Evolutionary conservation across 805 yeast species (phyloP), one percentile per base, ranked within the genome.

Genomic region (Nakazawaea holstii): DNA sequence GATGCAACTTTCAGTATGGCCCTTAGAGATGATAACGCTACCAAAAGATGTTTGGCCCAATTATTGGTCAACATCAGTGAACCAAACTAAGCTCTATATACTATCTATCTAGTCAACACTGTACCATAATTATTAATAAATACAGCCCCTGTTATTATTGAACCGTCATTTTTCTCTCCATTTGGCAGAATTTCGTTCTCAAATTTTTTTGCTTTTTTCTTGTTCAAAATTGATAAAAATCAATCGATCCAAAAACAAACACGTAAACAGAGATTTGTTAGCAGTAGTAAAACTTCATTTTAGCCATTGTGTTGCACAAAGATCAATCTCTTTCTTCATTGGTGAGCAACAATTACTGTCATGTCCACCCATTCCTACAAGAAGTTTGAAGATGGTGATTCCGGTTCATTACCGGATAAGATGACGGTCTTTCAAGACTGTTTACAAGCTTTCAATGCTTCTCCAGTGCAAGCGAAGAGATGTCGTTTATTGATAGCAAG

Each of bases 371-470:
- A 74, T 55, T 73, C 86, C 39, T 89, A 87, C 69, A 90, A 89
- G 72, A 87, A 87, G 70, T 80, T 77, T 67, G 97, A 90, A 61
- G 89, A 86, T 62, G 62, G 78, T 48, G 87, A 77, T 55, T 72
- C 84, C 43, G 82, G 84, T 49, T 70, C 74, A 31, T 66, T 78
- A 56, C 95, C 96, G 48, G 98, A 94, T 69, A 91, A 91, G 69
- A 94, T 94, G 98, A 84, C 97, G 9, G 91, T 94, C 53, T 92
- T 86, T 66, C 99, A 94, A 69, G 96, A 91, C 64, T 91, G 97
- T 73, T 72, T 88, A 60, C 87, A 87, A 55, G 91, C 87, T 51
- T 94, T 94, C 77, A 92, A 91, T 70, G 88, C 91, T 53, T 77
- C 94, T 39, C 96, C 96, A 9, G 84, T 91, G 50, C 84, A 87